Conservation (phyloP, 2,329 filamentous ascomycete genomes). For the Neoscytalidium dimidiatum region DNA sequence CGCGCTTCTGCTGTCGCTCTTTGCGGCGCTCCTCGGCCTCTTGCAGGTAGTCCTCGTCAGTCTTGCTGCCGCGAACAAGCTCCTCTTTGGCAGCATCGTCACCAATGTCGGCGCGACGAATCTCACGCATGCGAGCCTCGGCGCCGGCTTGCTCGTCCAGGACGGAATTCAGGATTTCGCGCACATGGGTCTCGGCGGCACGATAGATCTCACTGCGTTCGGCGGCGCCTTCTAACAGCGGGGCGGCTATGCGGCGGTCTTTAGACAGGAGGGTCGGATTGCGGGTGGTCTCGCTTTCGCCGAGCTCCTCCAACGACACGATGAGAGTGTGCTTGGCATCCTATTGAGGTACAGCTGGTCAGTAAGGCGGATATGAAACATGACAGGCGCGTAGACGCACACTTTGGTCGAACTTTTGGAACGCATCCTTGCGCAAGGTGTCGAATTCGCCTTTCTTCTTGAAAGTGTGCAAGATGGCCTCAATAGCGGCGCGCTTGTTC, state of each 20-base stretch:
- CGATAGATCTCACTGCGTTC: constrained; percentile 77
- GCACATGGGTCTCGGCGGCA: constrained; percentile 67
- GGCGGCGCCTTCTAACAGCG: constrained; percentile 75
- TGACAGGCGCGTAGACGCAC: constrained; percentile 49
- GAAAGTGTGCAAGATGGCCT: constrained; percentile 75
- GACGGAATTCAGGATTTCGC: constrained; percentile 65
- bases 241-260: constrained; percentile 71
- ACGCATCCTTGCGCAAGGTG: constrained; percentile 72
- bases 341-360: constrained; percentile 43
- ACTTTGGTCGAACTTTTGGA: constrained; percentile 71
- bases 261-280: constrained; percentile 73
- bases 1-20: constrained; percentile 63
- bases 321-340: constrained; percentile 70
- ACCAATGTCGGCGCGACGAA: constrained; percentile 69
- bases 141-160: constrained; percentile 57
- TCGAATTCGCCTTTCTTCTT: constrained; percentile 88
- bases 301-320: constrained; percentile 67
- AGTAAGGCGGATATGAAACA: neutral
- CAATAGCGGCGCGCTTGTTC: constrained; percentile 72
- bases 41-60: constrained; percentile 71
- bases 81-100: constrained; percentile 69
- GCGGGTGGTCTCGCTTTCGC: constrained; percentile 72
- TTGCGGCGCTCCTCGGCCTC: constrained; percentile 64
- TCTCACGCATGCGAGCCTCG: constrained; percentile 68
- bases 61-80: constrained; percentile 65